Evolutionary conservation across 2,329 filamentous ascomycete species (phyloP), one percentile per base, ranked within the genome.

Genomic region (Elsinoe arachidis): DNA sequence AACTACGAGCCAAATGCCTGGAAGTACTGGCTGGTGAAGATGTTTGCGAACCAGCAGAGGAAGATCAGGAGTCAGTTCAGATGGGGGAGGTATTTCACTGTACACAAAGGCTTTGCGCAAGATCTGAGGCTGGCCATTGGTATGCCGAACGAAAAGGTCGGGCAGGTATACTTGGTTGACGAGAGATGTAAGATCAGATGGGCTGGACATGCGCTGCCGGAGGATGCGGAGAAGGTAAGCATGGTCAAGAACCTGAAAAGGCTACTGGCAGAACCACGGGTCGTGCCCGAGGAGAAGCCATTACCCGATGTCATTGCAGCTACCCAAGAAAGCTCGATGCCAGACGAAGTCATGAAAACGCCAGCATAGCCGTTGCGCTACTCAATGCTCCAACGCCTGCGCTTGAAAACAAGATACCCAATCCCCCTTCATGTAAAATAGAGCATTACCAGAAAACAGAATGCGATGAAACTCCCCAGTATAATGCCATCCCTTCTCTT

Each of bases 401-500:
- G 52, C 58, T 52, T 30, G 49, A 30, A 30, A 15, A 21, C 17
- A 58, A 38, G 47, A 54, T 52, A 54, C 39, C 56, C 56, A 23
- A 35, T 41, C 10, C 30, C 35, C 5, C 30, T 21, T 55, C 62
- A 93, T 69, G 84, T 75, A 68, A 93, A 87, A 71, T 84, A 95
- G 66, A 92, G 82, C 66, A 97, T 81, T 74, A 95, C 74, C 65
- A 97, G 73, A 68, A 95, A 95, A 74, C 93, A 97, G 65, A 96
- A 81, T 0, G 90, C 91, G 67, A 99, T 90, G 67, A 99, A 96
- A 47, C 79, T 77, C 15, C 90, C 93, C 76, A 99, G 81, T 63
- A 99, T 96, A 63, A 99, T 86, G 30, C 91, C 91, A 72, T 99
- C 93, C 65, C 93, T 85, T 70, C 92, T 84, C 80, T 95, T 95